phyloP scores from a whole-genome alignment of 2,329 filamentous ascomycete species.

The Westerdykella aurantiaca region DNA sequence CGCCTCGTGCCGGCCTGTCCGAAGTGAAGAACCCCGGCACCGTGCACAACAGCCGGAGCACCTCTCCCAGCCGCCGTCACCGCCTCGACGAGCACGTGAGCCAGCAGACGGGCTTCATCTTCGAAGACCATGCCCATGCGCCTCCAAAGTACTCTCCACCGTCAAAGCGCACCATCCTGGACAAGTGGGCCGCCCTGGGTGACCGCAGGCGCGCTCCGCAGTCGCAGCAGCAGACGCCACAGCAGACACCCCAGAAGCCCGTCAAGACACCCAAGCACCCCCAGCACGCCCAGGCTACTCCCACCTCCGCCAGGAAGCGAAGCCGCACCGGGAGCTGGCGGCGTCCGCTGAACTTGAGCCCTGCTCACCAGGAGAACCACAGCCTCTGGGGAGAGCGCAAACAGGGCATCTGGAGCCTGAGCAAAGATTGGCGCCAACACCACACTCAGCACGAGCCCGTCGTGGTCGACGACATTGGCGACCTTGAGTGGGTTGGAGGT shows the following conservation, averaged over 20 bases:
- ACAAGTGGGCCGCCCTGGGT: conserved; percentile 88
- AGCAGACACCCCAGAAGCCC: conserved; percentile 42
- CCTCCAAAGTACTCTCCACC: conserved; percentile 57
- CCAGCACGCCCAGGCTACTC: conserved; percentile 24
- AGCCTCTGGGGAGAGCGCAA: conserved; percentile 28
- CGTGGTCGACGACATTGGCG: conserved; percentile 61
- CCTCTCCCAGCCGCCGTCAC: conserved; percentile 27
- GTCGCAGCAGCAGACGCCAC: conserved; percentile 42
- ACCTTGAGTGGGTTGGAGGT: conserved; percentile 92
- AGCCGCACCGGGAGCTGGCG: conserved; percentile 36
- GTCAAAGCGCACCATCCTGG: conserved; percentile 58
- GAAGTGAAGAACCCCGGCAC: conserved; percentile 51
- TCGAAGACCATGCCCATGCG: conserved; percentile 53
- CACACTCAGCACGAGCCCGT: conserved; percentile 14
- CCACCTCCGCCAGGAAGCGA: conserved; percentile 35
- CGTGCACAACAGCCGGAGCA: conserved; percentile 46
- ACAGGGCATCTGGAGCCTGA: conserved; percentile 40
- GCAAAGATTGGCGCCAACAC: conserved; percentile 48
- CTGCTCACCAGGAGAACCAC: conserved; percentile 26
- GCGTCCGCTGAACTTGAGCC: conserved; percentile 32
- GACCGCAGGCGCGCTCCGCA: conserved; percentile 67
- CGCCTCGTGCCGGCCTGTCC: conserved; percentile 48
- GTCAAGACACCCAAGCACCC: conserved; percentile 24
- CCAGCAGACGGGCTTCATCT: conserved; percentile 65
- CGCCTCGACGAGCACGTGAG: conserved; percentile 57